A percentile compares a stretch with the other conserved stretches of the same genome.
Conservation (phyloP, 495 filamentous ascomycete genomes). For the Choiromyces venosus region DNA sequence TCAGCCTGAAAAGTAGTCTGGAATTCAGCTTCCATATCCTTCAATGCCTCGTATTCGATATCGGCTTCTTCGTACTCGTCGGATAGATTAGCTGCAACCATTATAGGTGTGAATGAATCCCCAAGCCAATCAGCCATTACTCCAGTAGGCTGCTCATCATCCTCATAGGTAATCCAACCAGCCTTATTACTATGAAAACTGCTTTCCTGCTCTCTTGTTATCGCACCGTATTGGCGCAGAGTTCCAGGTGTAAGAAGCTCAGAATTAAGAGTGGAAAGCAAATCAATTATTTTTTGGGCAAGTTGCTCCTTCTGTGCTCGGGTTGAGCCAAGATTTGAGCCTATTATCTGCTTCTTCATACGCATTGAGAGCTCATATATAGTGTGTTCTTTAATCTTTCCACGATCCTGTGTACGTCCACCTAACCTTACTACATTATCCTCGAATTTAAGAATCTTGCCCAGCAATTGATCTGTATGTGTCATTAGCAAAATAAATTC, state of each 20-base stretch:
- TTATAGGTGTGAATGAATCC: conserved; percentile 46
- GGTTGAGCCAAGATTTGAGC: conserved; percentile 42
- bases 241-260: conserved; percentile 48
- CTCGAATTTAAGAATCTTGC: conserved; percentile 60
- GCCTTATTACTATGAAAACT: conserved; percentile 55
- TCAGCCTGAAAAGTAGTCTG: conserved; percentile 45
- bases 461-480: conserved; percentile 66
- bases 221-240: conserved; percentile 52
- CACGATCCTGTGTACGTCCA: conserved; percentile 59
- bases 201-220: conserved; percentile 57
- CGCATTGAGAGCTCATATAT: conserved; percentile 56
- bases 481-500: conserved; percentile 1
- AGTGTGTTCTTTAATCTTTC: conserved; percentile 59
- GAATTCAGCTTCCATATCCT: conserved; percentile 61
- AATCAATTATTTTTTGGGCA: conserved; percentile 46
- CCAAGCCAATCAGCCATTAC: conserved; percentile 62
- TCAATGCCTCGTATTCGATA: conserved; percentile 59
- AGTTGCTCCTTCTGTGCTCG: conserved; percentile 47
- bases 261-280: conserved; percentile 49
- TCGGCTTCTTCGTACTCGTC: conserved; percentile 59
- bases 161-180: conserved; percentile 49
- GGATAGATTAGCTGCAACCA: conserved; percentile 46
- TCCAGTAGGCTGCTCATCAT: conserved; percentile 44
- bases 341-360: conserved; percentile 37
- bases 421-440: conserved; percentile 70